These are phyloP conservation scores for Fraxinus platypoda DNA, from an alignment of 305 asterid genomes.

Conservation along the genomic window DNA sequence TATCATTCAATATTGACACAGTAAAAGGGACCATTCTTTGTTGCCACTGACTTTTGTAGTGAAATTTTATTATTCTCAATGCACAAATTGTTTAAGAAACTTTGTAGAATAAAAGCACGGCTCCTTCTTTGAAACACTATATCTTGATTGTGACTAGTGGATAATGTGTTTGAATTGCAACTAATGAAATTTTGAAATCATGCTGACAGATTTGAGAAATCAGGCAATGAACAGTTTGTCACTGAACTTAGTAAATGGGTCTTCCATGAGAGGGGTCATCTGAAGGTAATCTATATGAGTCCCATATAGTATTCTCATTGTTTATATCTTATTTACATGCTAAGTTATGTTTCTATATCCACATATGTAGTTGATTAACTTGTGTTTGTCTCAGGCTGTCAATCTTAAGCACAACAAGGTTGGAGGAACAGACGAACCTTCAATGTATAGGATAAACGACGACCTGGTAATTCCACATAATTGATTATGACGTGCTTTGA, in stretches of 20 bases:
- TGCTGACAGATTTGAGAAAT: constrained; percentile 58
- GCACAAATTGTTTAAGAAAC: not conserved
- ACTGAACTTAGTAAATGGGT: constrained; percentile 84
- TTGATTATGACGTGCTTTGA: not conserved
- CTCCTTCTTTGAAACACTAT: constrained; percentile 16
- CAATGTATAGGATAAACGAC: constrained; percentile 71
- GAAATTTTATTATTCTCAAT: constrained; percentile 12
- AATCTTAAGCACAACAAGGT: not conserved
- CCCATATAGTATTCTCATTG: constrained; percentile 5
- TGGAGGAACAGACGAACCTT: not conserved
- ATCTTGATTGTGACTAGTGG: not conserved
- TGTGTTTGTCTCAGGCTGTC: not conserved
- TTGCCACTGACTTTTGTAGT: not conserved
- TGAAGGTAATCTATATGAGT: constrained; percentile 52
- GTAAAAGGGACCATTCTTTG: not conserved
- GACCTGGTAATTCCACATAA: constrained; percentile 53
- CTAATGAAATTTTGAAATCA: constrained; percentile 22
- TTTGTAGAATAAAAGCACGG: not conserved
- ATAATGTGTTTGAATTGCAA: constrained; percentile 18
- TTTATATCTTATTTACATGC: constrained; percentile 7
- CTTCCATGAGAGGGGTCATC: constrained; percentile 85
- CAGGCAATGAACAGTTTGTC: constrained; percentile 72
- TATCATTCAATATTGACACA: not conserved
- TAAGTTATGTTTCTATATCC: not conserved
- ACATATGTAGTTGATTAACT: not conserved